Evolutionary conservation across 352 stramenopile species (phyloP).

Genomic region (Pythium monospermum): DNA sequence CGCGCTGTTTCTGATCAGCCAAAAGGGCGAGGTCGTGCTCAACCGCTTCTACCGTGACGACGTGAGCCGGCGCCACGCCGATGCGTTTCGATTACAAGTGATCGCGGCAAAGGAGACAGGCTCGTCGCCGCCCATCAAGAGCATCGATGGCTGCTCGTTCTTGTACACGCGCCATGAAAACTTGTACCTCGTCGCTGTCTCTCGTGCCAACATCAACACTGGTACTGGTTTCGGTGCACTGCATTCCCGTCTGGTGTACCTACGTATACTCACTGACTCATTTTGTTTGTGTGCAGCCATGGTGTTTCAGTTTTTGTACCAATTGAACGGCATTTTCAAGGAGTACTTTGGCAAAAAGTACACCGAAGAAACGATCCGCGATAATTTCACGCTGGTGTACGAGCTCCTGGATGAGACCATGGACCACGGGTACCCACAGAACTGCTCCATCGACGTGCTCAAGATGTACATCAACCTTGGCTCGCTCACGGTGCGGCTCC

Average conservation of each 20-base stretch:
- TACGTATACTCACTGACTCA: not conserved
- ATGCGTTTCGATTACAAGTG: slow-evolving; percentile 80
- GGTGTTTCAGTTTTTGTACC: slow-evolving; percentile 96
- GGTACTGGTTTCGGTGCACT: slow-evolving; percentile 19
- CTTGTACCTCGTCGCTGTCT: slow-evolving; percentile 97
- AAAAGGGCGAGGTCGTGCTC: slow-evolving; percentile 79
- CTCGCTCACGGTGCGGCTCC: slow-evolving; percentile 41
- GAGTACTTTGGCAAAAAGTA: slow-evolving; percentile 98
- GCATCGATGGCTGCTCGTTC: slow-evolving; percentile 97
- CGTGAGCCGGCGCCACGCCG: slow-evolving; percentile 61
- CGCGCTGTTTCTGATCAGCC: slow-evolving; percentile 74
- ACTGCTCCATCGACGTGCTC: slow-evolving; percentile 96
- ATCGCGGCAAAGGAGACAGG: slow-evolving; percentile 96
- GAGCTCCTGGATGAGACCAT: slow-evolving; percentile 99
- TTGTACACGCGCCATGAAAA: slow-evolving; percentile 97
- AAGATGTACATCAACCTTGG: slow-evolving; percentile 98
- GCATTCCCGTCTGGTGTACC: not conserved
- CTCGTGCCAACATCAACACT: slow-evolving; percentile 96
- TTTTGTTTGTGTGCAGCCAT: slow-evolving; percentile 43
- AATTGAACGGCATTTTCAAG: slow-evolving; percentile 96
- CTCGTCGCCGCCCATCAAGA: slow-evolving; percentile 92
- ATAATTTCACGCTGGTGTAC: slow-evolving; percentile 99
- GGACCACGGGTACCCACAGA: slow-evolving; percentile 99
- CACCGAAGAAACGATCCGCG: slow-evolving; percentile 95
- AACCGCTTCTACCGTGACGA: slow-evolving; percentile 82